phyloP scores from a whole-genome alignment of 129 eudicot species.

The Flaveria ramosissima region DNA sequence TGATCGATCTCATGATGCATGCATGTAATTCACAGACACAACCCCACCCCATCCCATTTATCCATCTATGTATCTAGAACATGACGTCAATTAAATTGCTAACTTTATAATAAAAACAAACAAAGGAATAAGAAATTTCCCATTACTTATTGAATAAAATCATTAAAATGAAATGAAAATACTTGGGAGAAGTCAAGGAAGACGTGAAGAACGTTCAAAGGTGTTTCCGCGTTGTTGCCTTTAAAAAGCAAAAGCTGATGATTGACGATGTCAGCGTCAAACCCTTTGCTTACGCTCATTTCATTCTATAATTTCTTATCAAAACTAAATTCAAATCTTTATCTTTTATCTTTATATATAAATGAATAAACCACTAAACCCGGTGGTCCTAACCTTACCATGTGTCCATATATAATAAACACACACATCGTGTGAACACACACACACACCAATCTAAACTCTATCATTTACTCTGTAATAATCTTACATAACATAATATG shows the following conservation, averaged over 20 bases:
- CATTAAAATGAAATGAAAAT: too few species aligned
- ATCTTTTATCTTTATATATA: too few species aligned
- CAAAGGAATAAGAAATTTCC: background rate
- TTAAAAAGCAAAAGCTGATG: background rate
- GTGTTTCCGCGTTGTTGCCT: conserved; percentile 51
- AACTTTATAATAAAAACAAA: background rate
- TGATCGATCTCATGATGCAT: too few species aligned
- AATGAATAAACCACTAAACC: too few species aligned
- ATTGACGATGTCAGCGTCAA: conserved; percentile 19
- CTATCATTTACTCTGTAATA: too few species aligned
- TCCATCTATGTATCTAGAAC: background rate
- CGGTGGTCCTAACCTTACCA: too few species aligned
- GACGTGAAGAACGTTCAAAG: conserved; percentile 43
- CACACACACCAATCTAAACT: too few species aligned
- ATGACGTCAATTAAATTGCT: background rate
- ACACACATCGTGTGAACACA: too few species aligned
- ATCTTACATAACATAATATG: too few species aligned
- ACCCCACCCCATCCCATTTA: too few species aligned
- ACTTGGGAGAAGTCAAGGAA: background rate
- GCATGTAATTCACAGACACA: too few species aligned
- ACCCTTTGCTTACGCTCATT: conserved; percentile 37
- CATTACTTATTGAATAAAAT: background rate
- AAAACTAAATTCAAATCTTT: background rate
- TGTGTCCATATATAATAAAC: too few species aligned
- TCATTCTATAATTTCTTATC: background rate